phyloP scores from a whole-genome alignment of 768 basidiomycete species.

The Boletales sp. region DNA sequence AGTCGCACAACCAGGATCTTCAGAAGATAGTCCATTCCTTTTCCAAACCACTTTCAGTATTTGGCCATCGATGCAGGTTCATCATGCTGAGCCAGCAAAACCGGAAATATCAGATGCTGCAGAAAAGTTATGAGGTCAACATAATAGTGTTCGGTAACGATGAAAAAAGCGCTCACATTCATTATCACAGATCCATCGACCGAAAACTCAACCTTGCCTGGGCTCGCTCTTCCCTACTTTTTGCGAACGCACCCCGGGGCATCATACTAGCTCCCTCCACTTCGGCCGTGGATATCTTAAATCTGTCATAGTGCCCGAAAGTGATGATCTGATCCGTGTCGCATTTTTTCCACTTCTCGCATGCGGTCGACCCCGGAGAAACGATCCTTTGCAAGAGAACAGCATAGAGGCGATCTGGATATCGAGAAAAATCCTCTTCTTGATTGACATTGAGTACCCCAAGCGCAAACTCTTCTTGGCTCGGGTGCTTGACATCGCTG shows the following conservation, averaged over 20 bases:
- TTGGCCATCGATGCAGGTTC: too few relatives aligned
- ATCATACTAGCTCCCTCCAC: background rate
- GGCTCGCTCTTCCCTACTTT: background rate
- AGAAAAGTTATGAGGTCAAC: too few relatives aligned
- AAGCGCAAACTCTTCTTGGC: background rate
- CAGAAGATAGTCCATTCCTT: too few relatives aligned
- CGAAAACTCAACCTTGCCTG: background rate
- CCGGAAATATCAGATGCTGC: too few relatives aligned
- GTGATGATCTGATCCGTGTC: background rate
- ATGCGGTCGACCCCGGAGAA: background rate
- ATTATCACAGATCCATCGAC: background rate
- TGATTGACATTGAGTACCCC: background rate
- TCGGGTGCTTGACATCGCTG: background rate
- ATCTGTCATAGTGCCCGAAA: background rate
- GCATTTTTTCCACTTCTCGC: background rate
- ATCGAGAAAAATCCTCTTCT: background rate
- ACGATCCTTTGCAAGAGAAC: background rate
- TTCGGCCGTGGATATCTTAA: background rate
- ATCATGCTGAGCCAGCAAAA: too few relatives aligned
- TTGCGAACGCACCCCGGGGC: too few relatives aligned
- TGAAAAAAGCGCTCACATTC: too few relatives aligned
- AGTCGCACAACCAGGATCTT: too few relatives aligned
- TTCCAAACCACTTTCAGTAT: too few relatives aligned
- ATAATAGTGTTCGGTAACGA: too few relatives aligned
- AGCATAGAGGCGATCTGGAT: background rate